A percentile compares a stretch with the other conserved stretches of the same genome.
phyloP scores from a whole-genome alignment of 768 basidiomycete species.

The Ramaria rubella region DNA sequence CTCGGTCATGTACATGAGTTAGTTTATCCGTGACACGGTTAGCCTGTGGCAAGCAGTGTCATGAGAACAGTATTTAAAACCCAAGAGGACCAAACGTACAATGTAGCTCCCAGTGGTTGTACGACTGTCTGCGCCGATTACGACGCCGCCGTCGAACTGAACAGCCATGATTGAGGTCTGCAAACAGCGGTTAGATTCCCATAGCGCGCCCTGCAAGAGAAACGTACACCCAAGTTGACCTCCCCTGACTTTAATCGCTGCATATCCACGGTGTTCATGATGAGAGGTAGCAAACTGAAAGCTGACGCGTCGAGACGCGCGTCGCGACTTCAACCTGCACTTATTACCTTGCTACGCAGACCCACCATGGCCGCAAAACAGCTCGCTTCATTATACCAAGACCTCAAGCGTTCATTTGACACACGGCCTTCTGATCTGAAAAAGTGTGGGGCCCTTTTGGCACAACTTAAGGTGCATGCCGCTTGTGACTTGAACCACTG shows the following conservation, averaged over 20 bases:
- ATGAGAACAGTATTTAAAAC: not conserved
- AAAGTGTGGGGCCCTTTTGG: constrained; percentile 54
- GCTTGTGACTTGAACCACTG: not conserved
- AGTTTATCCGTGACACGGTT: constrained; percentile 99
- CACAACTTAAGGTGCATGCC: constrained; percentile 68
- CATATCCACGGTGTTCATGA: constrained; percentile 61
- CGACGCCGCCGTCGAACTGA: constrained; percentile 89
- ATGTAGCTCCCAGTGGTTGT: constrained; percentile 97
- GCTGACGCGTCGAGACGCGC: constrained; percentile 45
- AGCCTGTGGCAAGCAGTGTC: constrained; percentile 43
- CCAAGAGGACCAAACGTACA: constrained; percentile 38
- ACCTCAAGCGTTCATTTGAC: constrained; percentile 61
- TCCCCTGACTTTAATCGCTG: constrained; percentile 88
- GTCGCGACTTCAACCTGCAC: constrained; percentile 17
- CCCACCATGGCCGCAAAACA: constrained; percentile 43
- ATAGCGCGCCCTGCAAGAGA: not conserved
- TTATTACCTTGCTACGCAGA: not conserved
- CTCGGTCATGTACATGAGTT: constrained; percentile 92
- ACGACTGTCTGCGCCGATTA: constrained; percentile 94
- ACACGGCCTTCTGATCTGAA: constrained; percentile 61
- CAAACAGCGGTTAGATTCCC: constrained; percentile 1
- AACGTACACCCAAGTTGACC: constrained; percentile 90
- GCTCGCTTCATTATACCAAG: constrained; percentile 55
- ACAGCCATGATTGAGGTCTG: constrained; percentile 99
- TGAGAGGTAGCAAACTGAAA: constrained; percentile 33